A percentile compares a stretch with the other conserved stretches of the same genome.
phyloP scores from a whole-genome alignment of 129 eudicot genomes.

The Heracleum sosnowskyi region DNA sequence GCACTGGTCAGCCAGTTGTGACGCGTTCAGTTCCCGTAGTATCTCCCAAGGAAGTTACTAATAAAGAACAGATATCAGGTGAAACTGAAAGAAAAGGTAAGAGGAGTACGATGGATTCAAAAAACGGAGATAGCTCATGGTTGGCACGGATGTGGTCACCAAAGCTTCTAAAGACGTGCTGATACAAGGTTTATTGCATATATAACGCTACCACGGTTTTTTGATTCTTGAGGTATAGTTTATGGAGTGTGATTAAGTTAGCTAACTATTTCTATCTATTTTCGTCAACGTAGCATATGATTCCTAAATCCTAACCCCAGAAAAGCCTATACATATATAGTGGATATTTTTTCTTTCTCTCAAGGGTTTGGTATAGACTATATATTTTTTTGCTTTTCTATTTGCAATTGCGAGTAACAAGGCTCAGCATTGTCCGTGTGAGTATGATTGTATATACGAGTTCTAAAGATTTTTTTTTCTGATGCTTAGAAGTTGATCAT shows the following conservation, averaged over 20 bases:
- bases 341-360: background rate
- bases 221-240: background rate
- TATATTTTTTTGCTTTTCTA: background rate
- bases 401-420: background rate
- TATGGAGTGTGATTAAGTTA: background rate
- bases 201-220: background rate
- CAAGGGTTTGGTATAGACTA: no score
- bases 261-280: background rate
- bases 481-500: background rate
- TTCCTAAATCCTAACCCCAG: background rate
- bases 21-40: background rate
- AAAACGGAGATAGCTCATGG: constrained; percentile 2
- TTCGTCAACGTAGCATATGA: background rate
- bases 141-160: constrained; percentile 4
- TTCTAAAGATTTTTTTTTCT: background rate
- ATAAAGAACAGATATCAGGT: background rate
- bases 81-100: constrained; percentile 11
- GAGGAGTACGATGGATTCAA: constrained; percentile 5
- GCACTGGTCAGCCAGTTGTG: background rate
- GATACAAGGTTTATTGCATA: background rate
- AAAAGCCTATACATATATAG: background rate
- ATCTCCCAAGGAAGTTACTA: background rate
- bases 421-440: background rate
- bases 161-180: constrained; percentile 5
- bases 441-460: background rate